Base-by-base conservation (phyloP, 331 rosid genomes). In the Pyracantha coccinea region DNA sequence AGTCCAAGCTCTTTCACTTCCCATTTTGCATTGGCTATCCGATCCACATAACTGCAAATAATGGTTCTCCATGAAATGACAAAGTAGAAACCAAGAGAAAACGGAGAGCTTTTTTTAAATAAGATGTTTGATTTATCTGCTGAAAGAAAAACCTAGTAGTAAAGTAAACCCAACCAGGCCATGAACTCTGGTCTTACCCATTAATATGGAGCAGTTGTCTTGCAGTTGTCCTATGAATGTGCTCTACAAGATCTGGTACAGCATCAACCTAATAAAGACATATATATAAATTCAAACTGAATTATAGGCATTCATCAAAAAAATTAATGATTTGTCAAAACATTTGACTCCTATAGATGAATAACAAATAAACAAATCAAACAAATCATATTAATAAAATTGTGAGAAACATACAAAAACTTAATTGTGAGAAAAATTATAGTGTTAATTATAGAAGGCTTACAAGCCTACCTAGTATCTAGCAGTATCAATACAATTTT, bases 1-100 rank as follows among this genome's bases (percentile, higher is more conserved):
- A 96, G 79, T 47, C 99, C 99, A 79, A 96, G 98, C 77, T 92
- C 99, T 82, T 84, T 96, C 67, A 96, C 89, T 85, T 96, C 99
- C 99, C 99, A 96, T 79, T 89, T 96, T 76, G 94, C 88, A 85
- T 88, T 95, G 57, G 97, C 88, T 78, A 95, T 85, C 55, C 98
- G 96, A 44, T 92, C 98, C 72, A 88, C 93, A 84, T 95, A 95
- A 80, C 99, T 92, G 92, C 78, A 85, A 75, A 66, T 80, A 19
- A 33, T 29, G 35, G 50, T 59, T 63, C 59, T 7, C 29, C 60
- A 68, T 27, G 65, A 32, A 21, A 8, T 12, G 15, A 33, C 29
- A 73, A 5, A 25, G 54, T 72, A 58, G 57, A 23, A 10, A 72
- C 67, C 57, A 58, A 52, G 24, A 21, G 44, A 41, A 3, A 21